Base-by-base conservation (phyloP, 1,284 basidiomycete genomes). In the Anthracocystis panici-leucophaei region DNA sequence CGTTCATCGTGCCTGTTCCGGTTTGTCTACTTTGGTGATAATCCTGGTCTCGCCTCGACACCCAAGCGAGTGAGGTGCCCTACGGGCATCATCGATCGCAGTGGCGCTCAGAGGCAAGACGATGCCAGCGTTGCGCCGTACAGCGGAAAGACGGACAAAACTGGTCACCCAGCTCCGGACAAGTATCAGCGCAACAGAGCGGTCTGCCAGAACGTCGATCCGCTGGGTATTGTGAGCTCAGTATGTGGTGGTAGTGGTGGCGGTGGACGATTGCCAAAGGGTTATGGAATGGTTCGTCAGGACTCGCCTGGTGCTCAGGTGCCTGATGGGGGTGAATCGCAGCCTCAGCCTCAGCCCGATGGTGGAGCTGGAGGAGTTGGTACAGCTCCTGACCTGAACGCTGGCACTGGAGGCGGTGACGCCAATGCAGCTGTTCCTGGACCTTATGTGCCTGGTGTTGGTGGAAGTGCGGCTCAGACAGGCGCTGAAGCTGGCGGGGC, bases 1-100 rank as follows among this genome's bases (percentile, higher is more conserved):
- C 62, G 60, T 2, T 63, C 62, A 4, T 69, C 66, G 40, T 75
- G 72, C 38, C 50, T 69, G 20, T 75, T 65, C 59, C 58, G 72
- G 1, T 75, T 69, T 20, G 23, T 18, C 1, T 23, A 57, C 21
- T 60, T 69, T 9, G 72, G 66, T 1, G 54, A 60, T 9, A 69
- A 69, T 29, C 72, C 72, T n/a, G 55, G 48, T 1, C 25, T 75
- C 1, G 55, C 52, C 7, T 35, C 40, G 20, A 65, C 62, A 3
- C 66, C 72, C 3, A 21, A 54, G 59, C 49, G 72, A 40, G 72
- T 75, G 9, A 21, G 63, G 5, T 75, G 72, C 42, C 62, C 66
- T 0, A 44, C 48, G 1, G 66, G 72, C 2, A 55, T 75, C 48
- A 69, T 75, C 49, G 59, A 75, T 20, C 50, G 66, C 1, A 62